Evolutionary conservation across 768 basidiomycete species (phyloP).

Genomic region (Nidula microcarpa): DNA sequence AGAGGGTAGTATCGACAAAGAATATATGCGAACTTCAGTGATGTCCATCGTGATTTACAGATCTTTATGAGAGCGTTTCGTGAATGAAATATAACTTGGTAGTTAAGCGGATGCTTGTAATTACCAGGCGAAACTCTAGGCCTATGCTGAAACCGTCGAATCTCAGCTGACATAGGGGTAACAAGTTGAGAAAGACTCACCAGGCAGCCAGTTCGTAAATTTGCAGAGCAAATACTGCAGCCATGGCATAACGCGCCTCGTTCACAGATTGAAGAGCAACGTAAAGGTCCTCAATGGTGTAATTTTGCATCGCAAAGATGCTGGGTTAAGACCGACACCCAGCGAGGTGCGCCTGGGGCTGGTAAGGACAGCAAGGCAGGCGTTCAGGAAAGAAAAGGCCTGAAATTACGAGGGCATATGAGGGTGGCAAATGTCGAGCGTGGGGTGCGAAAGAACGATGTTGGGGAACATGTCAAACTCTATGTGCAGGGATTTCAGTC

Average conservation of each 20-base stretch:
- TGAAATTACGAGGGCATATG: not conserved
- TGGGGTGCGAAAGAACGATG: not conserved
- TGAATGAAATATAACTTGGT: not conserved
- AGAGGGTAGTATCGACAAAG: slow-evolving; percentile 40
- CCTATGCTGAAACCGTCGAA: too few relatives aligned
- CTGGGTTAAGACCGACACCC: too few relatives aligned
- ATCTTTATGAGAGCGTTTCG: too few relatives aligned
- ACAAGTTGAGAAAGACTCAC: not conserved
- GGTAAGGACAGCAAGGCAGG: not conserved
- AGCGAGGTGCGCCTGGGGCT: not conserved
- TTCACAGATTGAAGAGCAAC: not conserved
- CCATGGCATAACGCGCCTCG: not conserved
- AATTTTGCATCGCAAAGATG: too few relatives aligned
- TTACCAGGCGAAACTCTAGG: not conserved
- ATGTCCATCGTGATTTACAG: slow-evolving; percentile 30
- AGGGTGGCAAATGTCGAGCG: not conserved
- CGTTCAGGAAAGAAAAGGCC: not conserved
- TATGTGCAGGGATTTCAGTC: not conserved
- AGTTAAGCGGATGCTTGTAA: not conserved
- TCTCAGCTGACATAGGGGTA: too few relatives aligned
- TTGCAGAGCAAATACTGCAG: not conserved
- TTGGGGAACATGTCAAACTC: not conserved
- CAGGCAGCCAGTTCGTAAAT: not conserved
- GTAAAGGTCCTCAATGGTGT: not conserved
- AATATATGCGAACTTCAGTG: slow-evolving; percentile 36